Evolutionary conservation across 192 early-diverging fungal species (phyloP).

Genomic region (Gonapodya prolifera): DNA sequence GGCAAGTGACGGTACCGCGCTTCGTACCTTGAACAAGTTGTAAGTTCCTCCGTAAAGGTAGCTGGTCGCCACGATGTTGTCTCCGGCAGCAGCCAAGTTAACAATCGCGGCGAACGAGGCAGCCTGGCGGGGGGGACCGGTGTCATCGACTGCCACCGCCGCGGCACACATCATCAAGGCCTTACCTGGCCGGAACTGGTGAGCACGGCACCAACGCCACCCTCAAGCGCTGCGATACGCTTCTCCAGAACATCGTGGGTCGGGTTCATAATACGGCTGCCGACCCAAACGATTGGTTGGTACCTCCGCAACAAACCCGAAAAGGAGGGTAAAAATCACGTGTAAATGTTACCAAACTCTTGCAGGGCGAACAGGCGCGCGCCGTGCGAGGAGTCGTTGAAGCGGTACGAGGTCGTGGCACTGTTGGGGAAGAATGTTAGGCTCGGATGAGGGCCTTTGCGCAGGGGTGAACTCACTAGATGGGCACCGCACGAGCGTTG

Average conservation of each 20-base stretch:
- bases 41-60: conserved; percentile 35
- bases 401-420: conserved; percentile 72
- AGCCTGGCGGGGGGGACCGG: conserved; percentile 69
- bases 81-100: conserved; percentile 63
- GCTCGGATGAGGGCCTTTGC: neutral
- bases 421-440: neutral
- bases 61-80: conserved; percentile 76
- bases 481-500: conserved; percentile 73
- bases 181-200: conserved; percentile 28
- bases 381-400: conserved; percentile 68
- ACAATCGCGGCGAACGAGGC: conserved; percentile 75
- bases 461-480: conserved; percentile 40
- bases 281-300: too few relatives aligned
- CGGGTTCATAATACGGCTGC: conserved; percentile 5
- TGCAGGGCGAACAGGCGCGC: conserved; percentile 66
- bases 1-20: too few relatives aligned
- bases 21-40: conserved; percentile 69
- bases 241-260: conserved; percentile 54
- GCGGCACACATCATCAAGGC: too few relatives aligned
- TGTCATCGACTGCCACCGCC: too few relatives aligned
- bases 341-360: conserved; percentile 73
- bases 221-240: conserved; percentile 82
- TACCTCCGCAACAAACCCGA: too few relatives aligned
- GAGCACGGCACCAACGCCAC: conserved; percentile 60
- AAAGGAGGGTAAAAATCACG: conserved; percentile 44